Base-by-base conservation (phyloP, 306 rosid species). In the Sicyos edulis region DNA sequence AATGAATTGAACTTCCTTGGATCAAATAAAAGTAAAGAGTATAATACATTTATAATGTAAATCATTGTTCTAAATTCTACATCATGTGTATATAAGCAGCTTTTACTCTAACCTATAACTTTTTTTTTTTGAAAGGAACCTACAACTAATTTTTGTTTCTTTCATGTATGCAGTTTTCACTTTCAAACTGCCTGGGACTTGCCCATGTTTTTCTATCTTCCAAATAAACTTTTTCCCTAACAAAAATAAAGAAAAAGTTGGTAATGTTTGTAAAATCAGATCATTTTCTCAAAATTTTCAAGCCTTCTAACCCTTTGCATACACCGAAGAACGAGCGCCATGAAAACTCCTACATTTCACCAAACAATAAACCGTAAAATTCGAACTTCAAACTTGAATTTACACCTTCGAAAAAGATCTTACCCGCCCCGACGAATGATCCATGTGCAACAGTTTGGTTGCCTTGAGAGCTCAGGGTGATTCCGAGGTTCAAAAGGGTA, bases 401-500 rank as follows among this genome's bases (percentile, higher is more conserved):
- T 11, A 15, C 53, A 3, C 19, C 54, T 7, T 15, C 12, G 7
- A 32, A 19, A 64, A 32, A 15, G 47, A 22, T 56, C 65, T 82
- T 72, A 93, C 97, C 95, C 85, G 97, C 96, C 62, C 89, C 95
- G 73, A 93, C 21, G 73, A 86, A 93, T 15, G 97, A 93, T 76
- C 96, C 97, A 74, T 85, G 85, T 68, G 95, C 96, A 54, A 93
- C 59, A 72, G 62, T 60, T 78, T 78, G 77, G 75, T 76, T 89
- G 74, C 95, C 99, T 83, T 89, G 99, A 82, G 85, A 82, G 76
- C 88, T 80, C 24, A 87, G 51, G 75, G 83, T 85, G 82, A 93
- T 81, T 11, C 99, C 97, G 55, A 91, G 85, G 75, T 89, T 93
- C 70, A 91, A 82, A 70, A 93, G 80, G 69, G 95, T 89, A 29